Conservation (phyloP, 768 basidiomycete genomes). For the Guyanaporus albipodus region DNA sequence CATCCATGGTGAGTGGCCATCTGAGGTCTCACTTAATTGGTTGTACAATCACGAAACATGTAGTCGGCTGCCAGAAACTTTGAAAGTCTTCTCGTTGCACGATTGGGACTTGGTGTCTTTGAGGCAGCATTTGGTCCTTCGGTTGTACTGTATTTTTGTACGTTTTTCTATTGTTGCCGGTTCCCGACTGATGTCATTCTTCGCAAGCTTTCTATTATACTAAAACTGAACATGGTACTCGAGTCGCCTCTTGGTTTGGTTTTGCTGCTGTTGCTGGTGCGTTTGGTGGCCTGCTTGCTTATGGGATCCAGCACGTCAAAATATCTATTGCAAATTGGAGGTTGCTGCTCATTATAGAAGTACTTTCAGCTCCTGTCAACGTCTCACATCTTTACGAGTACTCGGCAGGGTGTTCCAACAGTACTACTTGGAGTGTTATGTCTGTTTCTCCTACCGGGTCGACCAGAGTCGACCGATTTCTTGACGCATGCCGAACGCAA, state of each 20-base stretch:
- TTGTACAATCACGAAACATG: neutral
- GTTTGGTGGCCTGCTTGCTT: constrained; percentile 52
- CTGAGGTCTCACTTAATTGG: neutral
- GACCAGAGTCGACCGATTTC: constrained; percentile 33
- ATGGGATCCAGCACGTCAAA: constrained; percentile 43
- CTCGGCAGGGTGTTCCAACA: constrained; percentile 53
- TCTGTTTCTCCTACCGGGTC: constrained; percentile 28
- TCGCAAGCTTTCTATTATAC: constrained; percentile 47
- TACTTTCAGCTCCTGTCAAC: neutral
- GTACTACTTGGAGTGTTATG: constrained; percentile 28
- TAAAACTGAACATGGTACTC: constrained; percentile 42
- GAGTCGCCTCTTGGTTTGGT: constrained; percentile 49
- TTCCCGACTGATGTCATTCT: constrained; percentile 12
- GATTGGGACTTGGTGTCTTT: constrained; percentile 34
- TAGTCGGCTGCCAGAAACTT: constrained; percentile 29
- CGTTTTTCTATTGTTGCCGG: neutral
- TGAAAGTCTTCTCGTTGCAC: constrained; percentile 26
- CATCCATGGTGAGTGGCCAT: constrained; percentile 51
- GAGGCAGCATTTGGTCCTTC: constrained; percentile 34
- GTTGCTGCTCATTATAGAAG: constrained; percentile 30
- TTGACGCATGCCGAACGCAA: constrained; percentile 33
- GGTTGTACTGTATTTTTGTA: constrained; percentile 32
- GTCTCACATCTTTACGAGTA: neutral
- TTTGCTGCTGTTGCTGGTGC: constrained; percentile 55
- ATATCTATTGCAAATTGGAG: constrained; percentile 41